A percentile compares a stretch with the other conserved stretches of the same genome.
phyloP scores from a whole-genome alignment of 2,329 filamentous ascomycete species.

The Aspergillus sp. region DNA sequence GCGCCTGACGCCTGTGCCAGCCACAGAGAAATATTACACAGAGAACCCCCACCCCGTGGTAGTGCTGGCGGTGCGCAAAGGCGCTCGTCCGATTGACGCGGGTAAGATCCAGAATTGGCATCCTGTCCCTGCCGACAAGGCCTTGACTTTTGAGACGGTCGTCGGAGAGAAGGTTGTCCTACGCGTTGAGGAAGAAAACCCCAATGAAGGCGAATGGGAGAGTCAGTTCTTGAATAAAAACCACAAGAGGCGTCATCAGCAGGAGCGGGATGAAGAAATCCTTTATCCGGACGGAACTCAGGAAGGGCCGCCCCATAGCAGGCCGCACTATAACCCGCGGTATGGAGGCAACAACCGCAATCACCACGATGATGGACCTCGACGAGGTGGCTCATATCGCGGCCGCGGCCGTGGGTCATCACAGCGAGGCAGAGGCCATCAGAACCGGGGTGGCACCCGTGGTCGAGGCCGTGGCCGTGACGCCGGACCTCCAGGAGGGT shows the following conservation, averaged over 20 bases:
- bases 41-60: conserved; percentile 78
- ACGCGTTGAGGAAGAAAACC: conserved; percentile 73
- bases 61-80: conserved; percentile 77
- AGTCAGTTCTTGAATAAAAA: conserved; percentile 62
- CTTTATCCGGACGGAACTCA: conserved; percentile 31
- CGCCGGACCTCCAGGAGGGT: conserved; percentile 55
- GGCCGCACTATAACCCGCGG: conserved; percentile 31
- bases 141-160: conserved; percentile 75
- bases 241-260: conserved; percentile 60
- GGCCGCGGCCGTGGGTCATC: conserved; percentile 43
- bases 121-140: conserved; percentile 68
- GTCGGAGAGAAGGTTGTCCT: conserved; percentile 86
- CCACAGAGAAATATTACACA: conserved; percentile 69
- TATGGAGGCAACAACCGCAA: conserved; percentile 34
- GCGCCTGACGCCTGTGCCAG: conserved; percentile 70
- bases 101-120: conserved; percentile 82
- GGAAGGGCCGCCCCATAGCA: conserved; percentile 24
- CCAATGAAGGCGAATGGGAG: conserved; percentile 64
- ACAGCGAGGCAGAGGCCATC: conserved; percentile 39
- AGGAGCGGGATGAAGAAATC: conserved; percentile 58
- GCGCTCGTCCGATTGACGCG: conserved; percentile 76
- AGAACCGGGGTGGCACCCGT: conserved; percentile 43
- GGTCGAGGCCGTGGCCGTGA: conserved; percentile 53
- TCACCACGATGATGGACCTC: conserved; percentile 48
- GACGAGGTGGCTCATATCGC: conserved; percentile 32